Evolutionary conservation across 495 filamentous ascomycete genomes (phyloP), one percentile per base, ranked within the genome.

Genomic region (Penicillium pancosmium): DNA sequence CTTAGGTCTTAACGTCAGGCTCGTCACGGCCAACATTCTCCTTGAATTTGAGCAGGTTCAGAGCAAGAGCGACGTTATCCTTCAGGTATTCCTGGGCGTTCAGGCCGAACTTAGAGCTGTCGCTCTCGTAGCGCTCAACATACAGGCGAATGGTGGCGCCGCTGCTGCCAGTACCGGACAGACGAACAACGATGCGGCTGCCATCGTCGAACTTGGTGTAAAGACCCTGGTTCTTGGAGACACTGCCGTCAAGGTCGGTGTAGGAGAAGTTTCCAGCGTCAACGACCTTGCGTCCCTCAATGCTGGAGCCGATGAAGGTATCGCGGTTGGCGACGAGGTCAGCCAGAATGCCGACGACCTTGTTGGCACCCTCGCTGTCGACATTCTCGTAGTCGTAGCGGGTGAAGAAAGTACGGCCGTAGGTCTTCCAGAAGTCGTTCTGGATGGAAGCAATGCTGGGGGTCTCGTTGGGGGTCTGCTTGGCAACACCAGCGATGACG

Each of bases 341-440:
- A 54, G 86, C 83, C 61, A 98, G 78, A 40, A 88, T 87, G 57
- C 83, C 86, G 44, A 95, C 87, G 43, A 98, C 84, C 78, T 92
- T 91, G 78, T 90, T 90, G 31, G 95, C 95, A 50, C 90, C 93
- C 3, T 91, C 91, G 56, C 85, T 88, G 74, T 95, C 91, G 59
- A 96, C 92, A 57, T 93, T 86, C 78, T 98, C 94, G 78, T 94
- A 98, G 77, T 98, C 94, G 75, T 97, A 98, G 48, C 94, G 91
- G 27, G 94, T 98, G 84, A 98, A 98, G 84, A 97, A 98, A 18
- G 93, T 97, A 43, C 94, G 91, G 63, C 94, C 94, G 70, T 98
- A 98, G 55, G 85, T 92, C 61, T 87, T 83, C 94, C 94, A 98
- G 86, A 98, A 98, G 64, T 97, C 93, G 59, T 90, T 84, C 81